A percentile compares a stretch with the other conserved stretches of the same genome.
These are phyloP conservation scores for Ceratocystis albifundus DNA, from an alignment of 2,329 filamentous ascomycete genomes.

Conservation along the genomic window DNA sequence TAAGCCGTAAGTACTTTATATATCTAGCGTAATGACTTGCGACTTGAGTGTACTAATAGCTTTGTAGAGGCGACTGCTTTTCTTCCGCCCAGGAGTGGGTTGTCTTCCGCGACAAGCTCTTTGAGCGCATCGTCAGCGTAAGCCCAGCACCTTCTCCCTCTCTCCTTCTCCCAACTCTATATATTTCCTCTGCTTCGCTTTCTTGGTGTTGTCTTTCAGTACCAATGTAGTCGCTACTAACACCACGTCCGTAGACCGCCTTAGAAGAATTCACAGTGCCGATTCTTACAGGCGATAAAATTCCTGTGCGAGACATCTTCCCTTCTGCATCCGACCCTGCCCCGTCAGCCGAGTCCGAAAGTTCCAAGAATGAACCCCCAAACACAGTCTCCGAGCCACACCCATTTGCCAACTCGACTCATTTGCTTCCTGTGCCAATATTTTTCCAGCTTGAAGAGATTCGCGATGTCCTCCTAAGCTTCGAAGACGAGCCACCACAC, in stretches of 20 bases:
- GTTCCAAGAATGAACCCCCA: constrained; percentile 27
- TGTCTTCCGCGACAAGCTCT: constrained; percentile 19
- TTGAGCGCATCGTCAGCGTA: constrained; percentile 21
- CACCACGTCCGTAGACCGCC: constrained; percentile 1
- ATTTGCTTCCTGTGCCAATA: constrained; percentile 52
- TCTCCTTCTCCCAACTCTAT: neutral
- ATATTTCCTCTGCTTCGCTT: neutral
- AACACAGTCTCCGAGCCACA: constrained; percentile 23
- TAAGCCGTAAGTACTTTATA: constrained; percentile 4
- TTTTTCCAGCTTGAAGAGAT: constrained; percentile 51
- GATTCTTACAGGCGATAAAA: constrained; percentile 17
- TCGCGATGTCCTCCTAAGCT: constrained; percentile 51
- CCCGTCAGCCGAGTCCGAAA: constrained; percentile 29
- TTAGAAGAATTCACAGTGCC: constrained; percentile 17
- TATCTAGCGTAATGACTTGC: neutral
- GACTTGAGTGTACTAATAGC: neutral
- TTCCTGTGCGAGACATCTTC: constrained; percentile 18
- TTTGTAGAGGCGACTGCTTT: constrained; percentile 13
- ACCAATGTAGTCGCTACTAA: neutral
- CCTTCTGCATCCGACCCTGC: constrained; percentile 24
- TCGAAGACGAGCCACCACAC: constrained; percentile 68
- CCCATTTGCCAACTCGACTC: constrained; percentile 27
- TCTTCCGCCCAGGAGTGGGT: constrained; percentile 12
- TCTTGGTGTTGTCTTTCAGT: neutral
- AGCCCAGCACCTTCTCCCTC: too few relatives aligned